Conservation (phyloP, 2,329 filamentous ascomycete species). For the Calonectria ilicicola region DNA sequence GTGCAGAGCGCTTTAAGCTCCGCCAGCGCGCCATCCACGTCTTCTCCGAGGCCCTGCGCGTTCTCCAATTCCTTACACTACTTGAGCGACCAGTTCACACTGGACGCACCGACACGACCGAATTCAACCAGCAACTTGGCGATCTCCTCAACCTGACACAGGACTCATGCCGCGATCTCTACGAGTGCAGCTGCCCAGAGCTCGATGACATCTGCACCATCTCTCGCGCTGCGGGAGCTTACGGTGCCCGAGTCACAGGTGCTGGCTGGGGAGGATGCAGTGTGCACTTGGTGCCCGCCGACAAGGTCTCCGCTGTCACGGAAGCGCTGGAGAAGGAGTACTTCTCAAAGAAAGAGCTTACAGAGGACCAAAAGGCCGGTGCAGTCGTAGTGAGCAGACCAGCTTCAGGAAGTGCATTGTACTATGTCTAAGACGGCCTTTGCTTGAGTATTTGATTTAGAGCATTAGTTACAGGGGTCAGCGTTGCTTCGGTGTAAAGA, state of each 20-base stretch:
- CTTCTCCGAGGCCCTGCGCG: slow-evolving; percentile 88
- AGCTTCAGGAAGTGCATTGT: slow-evolving; percentile 76
- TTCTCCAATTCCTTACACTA: slow-evolving; percentile 84
- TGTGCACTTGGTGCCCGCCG: slow-evolving; percentile 89
- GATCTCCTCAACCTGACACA: slow-evolving; percentile 91
- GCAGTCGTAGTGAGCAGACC: slow-evolving; percentile 93
- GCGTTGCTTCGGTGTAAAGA: neutral
- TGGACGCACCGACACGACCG: slow-evolving; percentile 63
- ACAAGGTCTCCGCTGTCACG: slow-evolving; percentile 83
- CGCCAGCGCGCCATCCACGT: slow-evolving; percentile 91
- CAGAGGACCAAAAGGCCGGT: slow-evolving; percentile 77
- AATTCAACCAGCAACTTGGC: slow-evolving; percentile 78
- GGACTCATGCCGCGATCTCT: slow-evolving; percentile 85
- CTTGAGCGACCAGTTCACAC: slow-evolving; percentile 67
- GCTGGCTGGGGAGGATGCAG: slow-evolving; percentile 98
- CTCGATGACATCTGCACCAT: slow-evolving; percentile 90
- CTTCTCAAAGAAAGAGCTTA: slow-evolving; percentile 76
- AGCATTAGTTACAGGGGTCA: neutral
- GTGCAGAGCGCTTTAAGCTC: slow-evolving; percentile 88
- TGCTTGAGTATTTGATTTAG: slow-evolving; percentile 12
- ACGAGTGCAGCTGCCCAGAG: slow-evolving; percentile 93
- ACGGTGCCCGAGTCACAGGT: slow-evolving; percentile 88
- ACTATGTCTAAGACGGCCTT: slow-evolving; percentile 50
- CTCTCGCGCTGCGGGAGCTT: slow-evolving; percentile 81
- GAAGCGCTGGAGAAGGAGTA: slow-evolving; percentile 85